These are phyloP conservation scores for Debaryomycetaceae sp. DNA, from an alignment of 1,139 yeast species.

Conservation along the genomic window DNA sequence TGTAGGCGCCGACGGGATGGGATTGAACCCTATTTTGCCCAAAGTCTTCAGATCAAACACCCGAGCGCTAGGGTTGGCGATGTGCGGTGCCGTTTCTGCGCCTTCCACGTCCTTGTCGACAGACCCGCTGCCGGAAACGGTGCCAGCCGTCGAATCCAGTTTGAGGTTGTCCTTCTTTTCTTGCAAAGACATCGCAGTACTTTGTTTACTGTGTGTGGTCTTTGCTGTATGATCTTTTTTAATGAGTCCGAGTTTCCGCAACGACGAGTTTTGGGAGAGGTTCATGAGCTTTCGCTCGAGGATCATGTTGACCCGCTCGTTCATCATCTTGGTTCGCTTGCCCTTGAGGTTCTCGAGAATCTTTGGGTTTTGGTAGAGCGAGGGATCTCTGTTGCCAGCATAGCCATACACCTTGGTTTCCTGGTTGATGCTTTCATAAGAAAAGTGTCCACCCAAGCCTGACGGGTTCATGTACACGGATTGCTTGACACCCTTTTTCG, in stretches of 20 bases:
- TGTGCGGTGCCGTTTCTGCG: not conserved
- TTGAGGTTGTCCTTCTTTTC: conserved; percentile 9
- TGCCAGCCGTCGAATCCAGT: not conserved
- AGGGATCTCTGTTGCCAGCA: conserved; percentile 12
- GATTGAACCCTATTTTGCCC: conserved; percentile 50
- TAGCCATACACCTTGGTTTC: conserved; percentile 19
- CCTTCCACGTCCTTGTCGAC: not conserved
- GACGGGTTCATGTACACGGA: conserved; percentile 18
- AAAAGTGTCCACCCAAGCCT: conserved; percentile 8
- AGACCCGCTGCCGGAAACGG: not conserved
- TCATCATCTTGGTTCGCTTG: conserved; percentile 30
- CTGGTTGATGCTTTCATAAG: conserved; percentile 20
- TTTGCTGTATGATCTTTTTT: conserved; percentile 16
- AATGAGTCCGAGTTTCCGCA: conserved; percentile 19
- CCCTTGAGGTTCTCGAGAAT: conserved; percentile 33
- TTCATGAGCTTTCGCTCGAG: conserved; percentile 28
- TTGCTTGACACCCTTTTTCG: conserved; percentile 17
- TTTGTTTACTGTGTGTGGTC: conserved; percentile 13
- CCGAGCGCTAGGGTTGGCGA: conserved; percentile 6
- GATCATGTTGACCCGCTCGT: conserved; percentile 31
- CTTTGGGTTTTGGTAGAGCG: conserved; percentile 46
- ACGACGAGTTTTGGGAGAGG: conserved; percentile 11
- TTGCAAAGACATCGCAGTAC: not conserved
- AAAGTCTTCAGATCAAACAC: conserved; percentile 39
- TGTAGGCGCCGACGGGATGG: conserved; percentile 23